phyloP scores from a whole-genome alignment of 768 basidiomycete genomes.

The Filobasidium floriforme region DNA sequence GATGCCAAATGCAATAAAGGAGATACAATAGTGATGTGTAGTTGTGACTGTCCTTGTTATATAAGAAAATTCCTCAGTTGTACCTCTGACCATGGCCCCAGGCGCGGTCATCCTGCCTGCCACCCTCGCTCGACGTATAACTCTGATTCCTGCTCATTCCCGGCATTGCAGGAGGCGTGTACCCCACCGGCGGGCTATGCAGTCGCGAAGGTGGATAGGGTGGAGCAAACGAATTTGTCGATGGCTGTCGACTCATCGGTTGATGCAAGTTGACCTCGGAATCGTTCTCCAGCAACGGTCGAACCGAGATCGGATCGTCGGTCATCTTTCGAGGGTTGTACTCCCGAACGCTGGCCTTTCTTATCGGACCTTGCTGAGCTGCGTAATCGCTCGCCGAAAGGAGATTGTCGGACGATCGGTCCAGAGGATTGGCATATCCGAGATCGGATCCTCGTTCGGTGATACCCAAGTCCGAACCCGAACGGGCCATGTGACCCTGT shows the following conservation, averaged over 20 bases:
- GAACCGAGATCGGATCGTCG: slow-evolving; percentile 18
- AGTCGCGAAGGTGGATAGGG: slow-evolving; percentile 2
- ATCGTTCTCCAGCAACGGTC: slow-evolving; percentile 18
- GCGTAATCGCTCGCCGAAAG: not conserved
- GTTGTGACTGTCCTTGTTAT: too few species aligned
- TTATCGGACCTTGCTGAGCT: slow-evolving; percentile 1
- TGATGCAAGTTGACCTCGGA: not conserved
- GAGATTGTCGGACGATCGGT: slow-evolving; percentile 20
- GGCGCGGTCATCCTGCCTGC: not conserved
- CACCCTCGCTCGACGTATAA: not conserved
- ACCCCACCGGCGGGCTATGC: not conserved
- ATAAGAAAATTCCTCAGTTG: not conserved
- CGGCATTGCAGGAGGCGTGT: not conserved
- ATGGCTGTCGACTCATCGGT: slow-evolving; percentile 1
- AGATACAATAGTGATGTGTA: too few species aligned
- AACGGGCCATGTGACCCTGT: slow-evolving; percentile 5
- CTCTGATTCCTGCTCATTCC: not conserved
- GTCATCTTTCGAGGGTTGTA: slow-evolving; percentile 16
- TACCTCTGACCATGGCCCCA: not conserved
- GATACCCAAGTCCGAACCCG: slow-evolving; percentile 9
- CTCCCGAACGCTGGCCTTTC: slow-evolving; percentile 14
- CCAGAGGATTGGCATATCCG: slow-evolving; percentile 13
- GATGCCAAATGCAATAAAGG: too few species aligned
- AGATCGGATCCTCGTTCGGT: not conserved
- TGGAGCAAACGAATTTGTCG: not conserved